Evolutionary conservation across 2,329 filamentous ascomycete genomes (phyloP), one percentile per base, ranked within the genome.

Genomic region (Hymenoscyphus infarciens): DNA sequence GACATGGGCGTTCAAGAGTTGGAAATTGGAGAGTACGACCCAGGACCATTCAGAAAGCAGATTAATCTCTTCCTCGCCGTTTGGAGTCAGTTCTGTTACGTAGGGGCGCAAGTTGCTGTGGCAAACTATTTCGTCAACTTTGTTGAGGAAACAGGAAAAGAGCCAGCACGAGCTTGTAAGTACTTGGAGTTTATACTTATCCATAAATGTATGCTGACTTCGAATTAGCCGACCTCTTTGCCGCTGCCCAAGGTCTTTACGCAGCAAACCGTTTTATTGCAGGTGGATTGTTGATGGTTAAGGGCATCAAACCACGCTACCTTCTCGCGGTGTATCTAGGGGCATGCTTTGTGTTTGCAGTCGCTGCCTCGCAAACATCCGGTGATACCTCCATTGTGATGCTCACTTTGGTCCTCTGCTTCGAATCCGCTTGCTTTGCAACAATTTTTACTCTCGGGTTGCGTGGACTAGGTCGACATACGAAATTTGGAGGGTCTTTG

Each of bases 381-480:
- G 79, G 76, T 19, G 77, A 80, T 67, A 74, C 73, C 1, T 82
- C 81, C 56, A 76, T 85, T 65, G 78, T 80, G 6, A 86, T 91
- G 81, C 81, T 92, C 45, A 89, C 85, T 74, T 65, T 91, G 7
- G 85, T 87, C 4, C 79, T 92, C 22, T 92, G 92, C 78, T 93
- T 92, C 75, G 90, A 91, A 76, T 88, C 84, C 10, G 89, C 91
- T 72, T 89, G 87, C 74, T 93, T 93, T 80, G 89, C 90, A 0
- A 92, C 89, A n/a, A 92, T 93, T 71, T 86, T 93, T 29, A 89
- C 89, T 0, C 80, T 92, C 1, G 88, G 88, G 11, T 90, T 92
- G 79, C 83, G 89, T 33, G 89, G 89, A 3, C 80, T 92, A 1
- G 90, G 90, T 11, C 83, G 87, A n/a, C 87, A 93, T 76, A 90